phyloP scores from a whole-genome alignment of 225 moss, liverwort and hornwort species.

The Pseudoscleropodium purum region DNA sequence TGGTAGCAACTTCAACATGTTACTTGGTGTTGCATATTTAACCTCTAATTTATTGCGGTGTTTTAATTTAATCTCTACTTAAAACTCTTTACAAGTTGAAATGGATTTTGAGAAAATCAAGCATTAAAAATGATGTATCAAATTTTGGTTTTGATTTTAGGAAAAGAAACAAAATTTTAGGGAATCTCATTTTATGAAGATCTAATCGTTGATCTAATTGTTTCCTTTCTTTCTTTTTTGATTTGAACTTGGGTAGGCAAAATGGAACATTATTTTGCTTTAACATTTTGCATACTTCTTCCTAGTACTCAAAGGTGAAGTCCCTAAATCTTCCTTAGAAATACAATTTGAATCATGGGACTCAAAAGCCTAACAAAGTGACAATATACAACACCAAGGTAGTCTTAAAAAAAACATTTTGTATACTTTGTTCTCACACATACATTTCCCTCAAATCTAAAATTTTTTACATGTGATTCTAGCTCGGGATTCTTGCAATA shows the following conservation, averaged over 20 bases:
- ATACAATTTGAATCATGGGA: not conserved
- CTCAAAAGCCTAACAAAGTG: rapidly evolving
- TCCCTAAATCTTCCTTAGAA: not conserved
- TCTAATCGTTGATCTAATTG: no score
- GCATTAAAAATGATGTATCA: no score
- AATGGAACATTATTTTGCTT: no score
- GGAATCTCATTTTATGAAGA: no score
- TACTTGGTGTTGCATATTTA: not conserved
- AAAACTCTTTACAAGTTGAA: not conserved
- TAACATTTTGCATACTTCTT: not conserved
- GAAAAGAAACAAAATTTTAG: no score
- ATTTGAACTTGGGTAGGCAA: rapidly evolving
- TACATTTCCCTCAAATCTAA: not conserved
- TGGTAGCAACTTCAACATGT: not conserved
- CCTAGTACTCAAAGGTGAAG: not conserved
- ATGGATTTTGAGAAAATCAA: no score
- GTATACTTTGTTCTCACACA: not conserved
- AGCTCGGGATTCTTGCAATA: not conserved
- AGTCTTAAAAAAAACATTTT: not conserved
- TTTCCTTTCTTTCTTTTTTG: no score
- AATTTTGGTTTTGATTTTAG: no score
- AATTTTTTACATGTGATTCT: not conserved
- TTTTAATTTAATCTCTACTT: no score
- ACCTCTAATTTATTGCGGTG: rapidly evolving
- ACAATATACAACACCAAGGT: no score